phyloP scores from a whole-genome alignment of 257 asterid species.

The Nicotiana obtusifolia region DNA sequence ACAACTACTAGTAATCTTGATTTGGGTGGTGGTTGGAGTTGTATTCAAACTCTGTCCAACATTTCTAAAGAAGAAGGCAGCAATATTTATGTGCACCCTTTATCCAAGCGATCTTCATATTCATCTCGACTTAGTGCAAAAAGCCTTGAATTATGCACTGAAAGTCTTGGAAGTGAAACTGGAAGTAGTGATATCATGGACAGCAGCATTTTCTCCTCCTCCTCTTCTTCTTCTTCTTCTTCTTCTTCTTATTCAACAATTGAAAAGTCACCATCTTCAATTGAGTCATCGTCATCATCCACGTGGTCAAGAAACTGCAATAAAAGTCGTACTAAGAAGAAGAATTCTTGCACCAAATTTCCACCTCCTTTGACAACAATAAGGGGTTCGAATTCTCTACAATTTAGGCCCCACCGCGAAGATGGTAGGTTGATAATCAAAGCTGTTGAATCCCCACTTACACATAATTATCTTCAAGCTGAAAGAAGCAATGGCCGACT shows the following conservation, averaged over 20 bases:
- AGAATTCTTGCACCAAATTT: constrained; percentile 20
- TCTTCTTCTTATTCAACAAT: constrained; percentile 10
- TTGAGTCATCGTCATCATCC: constrained; percentile 7
- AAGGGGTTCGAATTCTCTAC: constrained; percentile 48
- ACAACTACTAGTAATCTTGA: constrained; percentile 4
- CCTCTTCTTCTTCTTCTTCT: constrained; percentile 18
- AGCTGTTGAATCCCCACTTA: constrained; percentile 55
- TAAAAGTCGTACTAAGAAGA: background rate
- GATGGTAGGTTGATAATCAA: constrained; percentile 64
- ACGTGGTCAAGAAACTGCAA: background rate
- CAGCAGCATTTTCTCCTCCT: constrained; percentile 34
- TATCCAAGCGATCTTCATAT: constrained; percentile 17
- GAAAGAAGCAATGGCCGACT: constrained; percentile 80
- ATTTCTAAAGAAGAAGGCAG: constrained; percentile 9
- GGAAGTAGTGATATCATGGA: constrained; percentile 48
- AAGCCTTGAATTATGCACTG: constrained; percentile 78
- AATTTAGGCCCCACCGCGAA: constrained; percentile 51
- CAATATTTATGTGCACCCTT: constrained; percentile 28
- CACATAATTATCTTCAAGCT: constrained; percentile 45
- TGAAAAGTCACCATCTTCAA: background rate
- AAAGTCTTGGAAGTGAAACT: constrained; percentile 73
- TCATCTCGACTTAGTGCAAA: constrained; percentile 33
- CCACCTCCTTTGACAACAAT: constrained; percentile 96
- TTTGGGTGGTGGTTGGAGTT: constrained; percentile 32
- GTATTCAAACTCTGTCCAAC: constrained; percentile 28